These are phyloP conservation scores for Geoglossum glabrum DNA, from an alignment of 495 filamentous ascomycete species.

Conservation along the genomic window DNA sequence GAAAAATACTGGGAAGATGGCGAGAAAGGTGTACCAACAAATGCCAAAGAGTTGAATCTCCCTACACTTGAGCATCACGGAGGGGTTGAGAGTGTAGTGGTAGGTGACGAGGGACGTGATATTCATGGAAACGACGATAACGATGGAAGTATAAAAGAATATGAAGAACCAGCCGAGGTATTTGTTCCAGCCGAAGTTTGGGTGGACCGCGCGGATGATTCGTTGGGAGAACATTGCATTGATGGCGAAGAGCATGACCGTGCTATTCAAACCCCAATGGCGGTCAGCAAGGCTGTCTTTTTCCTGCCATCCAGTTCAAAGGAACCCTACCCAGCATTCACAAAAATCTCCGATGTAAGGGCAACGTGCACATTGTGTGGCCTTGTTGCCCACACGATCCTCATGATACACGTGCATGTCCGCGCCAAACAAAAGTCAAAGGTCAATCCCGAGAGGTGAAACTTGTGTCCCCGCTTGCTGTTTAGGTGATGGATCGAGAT, in stretches of 20 bases:
- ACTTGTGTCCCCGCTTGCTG: constrained; percentile 36
- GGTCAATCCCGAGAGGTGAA: constrained; percentile 44
- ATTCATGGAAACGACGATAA: constrained; percentile 42
- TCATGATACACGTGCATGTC: constrained; percentile 39
- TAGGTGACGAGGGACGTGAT: constrained; percentile 44
- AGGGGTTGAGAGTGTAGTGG: constrained; percentile 40
- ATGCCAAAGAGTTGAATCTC: constrained; percentile 44
- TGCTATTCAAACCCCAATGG: neutral
- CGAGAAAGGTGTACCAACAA: constrained; percentile 47
- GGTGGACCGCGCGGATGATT: constrained; percentile 53
- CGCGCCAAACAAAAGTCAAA: constrained; percentile 69
- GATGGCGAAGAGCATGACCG: constrained; percentile 52
- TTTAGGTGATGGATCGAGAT: constrained; percentile 48
- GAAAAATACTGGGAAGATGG: constrained; percentile 55
- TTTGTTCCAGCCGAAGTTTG: constrained; percentile 44
- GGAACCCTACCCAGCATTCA: constrained; percentile 41
- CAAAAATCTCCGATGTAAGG: constrained; percentile 55
- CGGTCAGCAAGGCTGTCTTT: too few relatives aligned
- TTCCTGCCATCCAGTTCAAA: neutral
- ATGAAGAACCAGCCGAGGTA: constrained; percentile 29
- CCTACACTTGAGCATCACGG: constrained; percentile 30
- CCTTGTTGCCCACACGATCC: constrained; percentile 36
- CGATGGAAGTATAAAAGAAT: constrained; percentile 38
- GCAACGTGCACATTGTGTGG: constrained; percentile 30
- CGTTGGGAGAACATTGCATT: constrained; percentile 68